These are phyloP conservation scores for Didymella arachidicola DNA, from an alignment of 2,329 filamentous ascomycete species.

Conservation along the genomic window DNA sequence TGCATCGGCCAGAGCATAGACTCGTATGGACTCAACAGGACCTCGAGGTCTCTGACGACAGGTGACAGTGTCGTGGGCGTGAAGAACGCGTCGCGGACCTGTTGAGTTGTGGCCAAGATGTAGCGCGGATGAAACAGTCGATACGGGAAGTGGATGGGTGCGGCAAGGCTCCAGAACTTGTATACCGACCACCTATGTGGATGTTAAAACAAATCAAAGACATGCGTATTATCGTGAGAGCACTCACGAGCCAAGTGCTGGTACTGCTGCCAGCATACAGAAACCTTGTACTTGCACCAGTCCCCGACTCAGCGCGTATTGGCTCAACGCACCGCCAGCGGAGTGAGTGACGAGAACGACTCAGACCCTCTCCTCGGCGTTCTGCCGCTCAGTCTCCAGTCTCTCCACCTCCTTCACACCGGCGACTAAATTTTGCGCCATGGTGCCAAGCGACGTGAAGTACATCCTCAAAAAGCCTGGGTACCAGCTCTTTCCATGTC, in stretches of 20 bases:
- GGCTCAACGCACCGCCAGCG: conserved; percentile 60
- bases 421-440: conserved; percentile 57
- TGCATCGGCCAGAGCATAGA: conserved; percentile 62
- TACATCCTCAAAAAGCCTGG: conserved; percentile 60
- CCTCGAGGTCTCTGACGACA: conserved; percentile 55
- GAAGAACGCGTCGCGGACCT: conserved; percentile 62
- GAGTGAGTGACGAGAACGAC: conserved; percentile 61
- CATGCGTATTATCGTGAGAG: background rate
- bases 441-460: conserved; percentile 52
- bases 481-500: conserved; percentile 62
- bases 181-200: conserved; percentile 30
- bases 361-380: conserved; percentile 35
- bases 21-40: conserved; percentile 59
- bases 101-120: conserved; percentile 59
- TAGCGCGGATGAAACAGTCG: conserved; percentile 61
- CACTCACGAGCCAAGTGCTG: conserved; percentile 59
- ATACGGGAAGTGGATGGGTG: conserved; percentile 46
- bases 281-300: conserved; percentile 55
- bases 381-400: conserved; percentile 42
- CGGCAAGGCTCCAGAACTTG: conserved; percentile 35
- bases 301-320: conserved; percentile 57
- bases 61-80: conserved; percentile 53
- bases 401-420: conserved; percentile 48
- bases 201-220: background rate
- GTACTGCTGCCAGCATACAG: conserved; percentile 58